Conservation (phyloP, 2,329 filamentous ascomycete species). For the Aphanoascus verrucosus region DNA sequence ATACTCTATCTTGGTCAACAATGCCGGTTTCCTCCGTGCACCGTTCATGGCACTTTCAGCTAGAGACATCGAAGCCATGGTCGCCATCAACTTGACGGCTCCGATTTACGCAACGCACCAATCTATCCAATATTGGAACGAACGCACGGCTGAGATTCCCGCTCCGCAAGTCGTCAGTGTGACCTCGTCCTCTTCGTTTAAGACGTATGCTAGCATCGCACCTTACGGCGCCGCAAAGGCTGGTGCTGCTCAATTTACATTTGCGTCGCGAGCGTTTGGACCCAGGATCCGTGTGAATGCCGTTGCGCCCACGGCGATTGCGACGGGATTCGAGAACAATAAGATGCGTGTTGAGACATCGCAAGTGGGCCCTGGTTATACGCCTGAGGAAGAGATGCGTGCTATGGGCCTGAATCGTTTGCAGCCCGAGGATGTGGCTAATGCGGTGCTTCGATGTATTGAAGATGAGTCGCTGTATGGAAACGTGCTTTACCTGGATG, state of each 20-base stretch:
- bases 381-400: slow-evolving; percentile 6
- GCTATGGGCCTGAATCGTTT: background rate
- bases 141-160: background rate
- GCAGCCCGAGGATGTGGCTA: slow-evolving; percentile 3
- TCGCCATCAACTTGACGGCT: slow-evolving; percentile 7
- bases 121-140: slow-evolving; percentile 5
- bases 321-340: slow-evolving; percentile 3
- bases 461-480: slow-evolving; percentile 1
- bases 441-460: slow-evolving; percentile 1
- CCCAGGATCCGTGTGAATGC: slow-evolving; percentile 5
- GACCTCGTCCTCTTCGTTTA: slow-evolving; percentile 1
- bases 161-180: background rate
- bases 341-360: slow-evolving; percentile 1
- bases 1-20: slow-evolving; percentile 4
- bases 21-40: slow-evolving; percentile 2
- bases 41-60: slow-evolving; percentile 1
- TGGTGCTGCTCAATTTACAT: slow-evolving; percentile 6
- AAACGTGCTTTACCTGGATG: slow-evolving; percentile 2
- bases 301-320: slow-evolving; percentile 2
- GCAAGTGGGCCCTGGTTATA: background rate
- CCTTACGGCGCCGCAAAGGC: slow-evolving; percentile 4
- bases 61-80: background rate
- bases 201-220: slow-evolving; percentile 6
- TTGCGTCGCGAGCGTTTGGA: background rate
- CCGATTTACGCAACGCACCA: slow-evolving; percentile 2